Evolutionary conservation across 345 rosid genomes (phyloP).

Genomic region (Acer yangbiense): DNA sequence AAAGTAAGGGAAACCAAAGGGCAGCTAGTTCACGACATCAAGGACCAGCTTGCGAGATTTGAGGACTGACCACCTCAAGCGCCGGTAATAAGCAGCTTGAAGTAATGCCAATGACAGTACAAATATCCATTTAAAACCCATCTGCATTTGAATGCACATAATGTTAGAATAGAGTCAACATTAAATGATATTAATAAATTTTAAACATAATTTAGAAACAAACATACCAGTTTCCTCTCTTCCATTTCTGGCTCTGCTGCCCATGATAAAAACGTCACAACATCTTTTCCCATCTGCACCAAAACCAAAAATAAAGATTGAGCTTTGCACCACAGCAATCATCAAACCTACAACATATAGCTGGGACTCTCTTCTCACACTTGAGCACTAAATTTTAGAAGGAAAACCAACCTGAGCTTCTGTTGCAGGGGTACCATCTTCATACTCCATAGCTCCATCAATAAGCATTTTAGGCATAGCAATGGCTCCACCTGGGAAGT

Average conservation of each 20-base stretch:
- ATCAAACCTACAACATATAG: not conserved
- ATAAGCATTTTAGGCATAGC: slow-evolving; percentile 99
- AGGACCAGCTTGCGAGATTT: slow-evolving; percentile 88
- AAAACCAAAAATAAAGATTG: not conserved
- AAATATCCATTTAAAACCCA: slow-evolving; percentile 99
- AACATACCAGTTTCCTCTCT: slow-evolving; percentile 88
- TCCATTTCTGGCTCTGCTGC: slow-evolving; percentile 99
- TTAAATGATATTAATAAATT: not conserved
- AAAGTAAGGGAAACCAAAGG: slow-evolving; percentile 5
- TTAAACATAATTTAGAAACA: not conserved
- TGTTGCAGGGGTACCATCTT: slow-evolving; percentile 96
- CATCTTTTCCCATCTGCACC: slow-evolving; percentile 98
- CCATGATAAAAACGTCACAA: slow-evolving; percentile 88
- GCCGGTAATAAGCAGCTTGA: slow-evolving; percentile 91
- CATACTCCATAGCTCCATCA: slow-evolving; percentile 98
- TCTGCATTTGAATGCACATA: slow-evolving; percentile 48
- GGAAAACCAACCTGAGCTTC: slow-evolving; percentile 83
- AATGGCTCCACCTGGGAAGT: slow-evolving; percentile 99
- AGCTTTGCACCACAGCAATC: too few relatives aligned
- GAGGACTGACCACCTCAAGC: slow-evolving; percentile 89
- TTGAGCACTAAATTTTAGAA: not conserved
- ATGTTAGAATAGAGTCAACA: slow-evolving; percentile 1
- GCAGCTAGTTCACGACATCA: slow-evolving; percentile 83
- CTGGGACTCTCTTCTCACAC: not conserved
- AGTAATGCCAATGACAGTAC: slow-evolving; percentile 87